Base-by-base conservation (phyloP, 2,329 filamentous ascomycete species). In the Fusarium sp. region DNA sequence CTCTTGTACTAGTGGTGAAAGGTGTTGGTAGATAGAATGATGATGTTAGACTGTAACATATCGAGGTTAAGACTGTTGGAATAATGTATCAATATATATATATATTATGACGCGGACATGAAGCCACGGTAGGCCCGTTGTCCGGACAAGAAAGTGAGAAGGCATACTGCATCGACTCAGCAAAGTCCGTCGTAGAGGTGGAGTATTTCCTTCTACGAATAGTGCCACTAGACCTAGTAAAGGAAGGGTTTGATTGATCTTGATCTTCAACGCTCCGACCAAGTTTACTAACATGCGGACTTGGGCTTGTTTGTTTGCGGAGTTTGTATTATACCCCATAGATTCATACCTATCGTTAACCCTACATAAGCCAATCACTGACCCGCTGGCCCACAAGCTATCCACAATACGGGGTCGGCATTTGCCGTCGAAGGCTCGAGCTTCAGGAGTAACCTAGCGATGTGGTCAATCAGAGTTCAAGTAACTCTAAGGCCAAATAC, bases 51-150 rank as follows among this genome's bases (percentile, higher is more conserved):
- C 1, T 38, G 18, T 38, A 38, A 5, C 1, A n/a, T n/a, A n/a
- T 38, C 1, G 10, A n/a, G 1, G 1, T 38, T 5, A 7, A n/a
- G 18, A 3, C 6, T 11, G 1, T 38, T 34, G 32, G 32, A 38
- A n/a, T 38, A 38, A 18, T n/a, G 2, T 4, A 18, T 10, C 8
- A 34, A 25, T 25, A 25, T 25, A 27, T 27, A 10, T 38, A 38
- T 11, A 6, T 11, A 11, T 38, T 11, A 18, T n/a, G 18, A 11
- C 5, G 16, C 34, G 18, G 18, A n/a, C 34, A 11, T 38, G 34
- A 3, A n/a, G 9, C 18, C 9, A n/a, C n/a, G 18, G 16, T 18
- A 11, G 16, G 32, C 16, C 16, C 16, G 32, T 18, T 18, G 32
- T 38, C 9, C 34, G 6, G 18, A 38, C 9, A n/a, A 18, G 34